phyloP scores from a whole-genome alignment of 345 rosid species.

The Kandelia obovata region DNA sequence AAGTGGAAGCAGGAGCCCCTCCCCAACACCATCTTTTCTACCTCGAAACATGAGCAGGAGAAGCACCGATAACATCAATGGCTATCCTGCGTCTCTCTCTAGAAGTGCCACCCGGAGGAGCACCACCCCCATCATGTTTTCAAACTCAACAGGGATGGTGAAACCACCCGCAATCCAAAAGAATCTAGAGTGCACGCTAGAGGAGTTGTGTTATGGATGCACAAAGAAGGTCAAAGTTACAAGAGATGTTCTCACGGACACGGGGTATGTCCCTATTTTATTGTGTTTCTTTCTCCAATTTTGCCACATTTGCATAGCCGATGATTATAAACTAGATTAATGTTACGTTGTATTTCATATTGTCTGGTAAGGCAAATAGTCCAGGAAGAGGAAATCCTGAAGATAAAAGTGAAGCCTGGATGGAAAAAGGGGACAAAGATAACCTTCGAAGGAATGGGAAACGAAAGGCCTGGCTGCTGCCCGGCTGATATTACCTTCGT shows the following conservation, averaged over 20 bases:
- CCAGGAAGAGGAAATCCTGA: constrained; percentile 59
- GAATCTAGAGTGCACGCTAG: constrained; percentile 73
- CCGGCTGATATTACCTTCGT: constrained; percentile 66
- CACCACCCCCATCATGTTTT: constrained; percentile 55
- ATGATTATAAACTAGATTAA: too few species aligned
- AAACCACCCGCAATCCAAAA: constrained; percentile 60
- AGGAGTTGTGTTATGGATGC: constrained; percentile 78
- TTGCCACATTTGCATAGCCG: too few species aligned
- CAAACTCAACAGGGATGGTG: constrained; percentile 54
- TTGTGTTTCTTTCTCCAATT: not conserved
- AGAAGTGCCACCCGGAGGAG: constrained; percentile 35
- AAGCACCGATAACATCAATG: constrained; percentile 18
- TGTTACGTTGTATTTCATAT: not conserved
- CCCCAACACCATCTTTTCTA: constrained; percentile 10
- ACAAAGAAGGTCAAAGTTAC: constrained; percentile 66
- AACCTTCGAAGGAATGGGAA: constrained; percentile 82
- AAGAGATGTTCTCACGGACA: constrained; percentile 56
- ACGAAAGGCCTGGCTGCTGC: constrained; percentile 52
- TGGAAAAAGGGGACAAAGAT: constrained; percentile 80
- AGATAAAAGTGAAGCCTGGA: constrained; percentile 75
- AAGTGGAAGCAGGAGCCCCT: constrained; percentile 12
- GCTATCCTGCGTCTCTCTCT: constrained; percentile 21
- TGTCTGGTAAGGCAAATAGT: constrained; percentile 40
- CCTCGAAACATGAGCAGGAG: constrained; percentile 9
- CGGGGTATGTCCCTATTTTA: constrained; percentile 49